These are phyloP conservation scores for Dissophora ornata DNA, from an alignment of 192 early-diverging fungal genomes.

Conservation along the genomic window DNA sequence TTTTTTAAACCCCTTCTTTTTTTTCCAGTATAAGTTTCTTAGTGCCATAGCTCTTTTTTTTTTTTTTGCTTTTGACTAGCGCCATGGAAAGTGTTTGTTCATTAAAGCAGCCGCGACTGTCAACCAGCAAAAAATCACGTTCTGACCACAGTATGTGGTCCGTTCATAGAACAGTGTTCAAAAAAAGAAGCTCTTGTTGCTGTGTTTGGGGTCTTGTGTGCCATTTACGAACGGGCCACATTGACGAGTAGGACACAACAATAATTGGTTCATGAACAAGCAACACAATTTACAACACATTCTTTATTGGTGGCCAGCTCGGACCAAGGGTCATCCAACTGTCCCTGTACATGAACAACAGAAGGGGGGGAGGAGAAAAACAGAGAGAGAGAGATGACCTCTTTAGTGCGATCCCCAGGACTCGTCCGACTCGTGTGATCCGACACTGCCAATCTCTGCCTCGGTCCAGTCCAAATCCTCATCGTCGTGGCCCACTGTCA, in stretches of 20 bases:
- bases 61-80: neutral
- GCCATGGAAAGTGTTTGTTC: constrained; percentile 1
- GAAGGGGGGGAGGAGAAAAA: neutral
- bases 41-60: constrained; percentile 9
- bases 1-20: no score
- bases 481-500: constrained; percentile 25
- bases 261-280: no score
- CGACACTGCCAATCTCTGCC: constrained; percentile 45
- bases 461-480: constrained; percentile 49
- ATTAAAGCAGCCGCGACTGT: constrained; percentile 8
- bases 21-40: no score
- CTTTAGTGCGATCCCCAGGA: constrained; percentile 37
- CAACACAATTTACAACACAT: no score
- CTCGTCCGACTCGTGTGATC: constrained; percentile 42
- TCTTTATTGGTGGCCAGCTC: no score
- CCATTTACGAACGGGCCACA: neutral
- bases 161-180: no score
- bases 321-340: no score
- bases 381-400: no score
- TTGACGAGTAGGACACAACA: no score
- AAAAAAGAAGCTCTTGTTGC: neutral
- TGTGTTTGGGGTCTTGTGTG: no score
- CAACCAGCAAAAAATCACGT: neutral
- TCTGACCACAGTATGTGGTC: no score
- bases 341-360: neutral